phyloP scores from a whole-genome alignment of 495 filamentous ascomycete genomes.

The Lasiosphaeria miniovina region DNA sequence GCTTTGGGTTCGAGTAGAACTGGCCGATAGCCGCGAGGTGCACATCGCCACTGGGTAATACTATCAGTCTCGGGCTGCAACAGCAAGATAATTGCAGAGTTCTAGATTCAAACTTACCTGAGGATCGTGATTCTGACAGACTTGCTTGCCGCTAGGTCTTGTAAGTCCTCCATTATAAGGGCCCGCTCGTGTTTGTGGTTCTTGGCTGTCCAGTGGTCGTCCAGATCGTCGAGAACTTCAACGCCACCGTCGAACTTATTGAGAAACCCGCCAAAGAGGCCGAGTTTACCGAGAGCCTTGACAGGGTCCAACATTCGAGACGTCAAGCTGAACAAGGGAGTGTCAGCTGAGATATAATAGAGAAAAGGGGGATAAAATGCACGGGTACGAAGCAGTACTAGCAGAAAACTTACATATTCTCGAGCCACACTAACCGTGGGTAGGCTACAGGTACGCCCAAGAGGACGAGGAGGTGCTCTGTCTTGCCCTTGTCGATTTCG shows the following conservation, averaged over 20 bases:
- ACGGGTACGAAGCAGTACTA: background rate
- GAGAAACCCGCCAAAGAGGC: slow-evolving; percentile 73
- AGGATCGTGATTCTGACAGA: slow-evolving; percentile 91
- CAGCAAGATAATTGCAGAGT: slow-evolving; percentile 48
- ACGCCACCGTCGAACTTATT: slow-evolving; percentile 91
- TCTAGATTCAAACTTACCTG: slow-evolving; percentile 36
- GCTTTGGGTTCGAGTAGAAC: slow-evolving; percentile 86
- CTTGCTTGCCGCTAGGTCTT: slow-evolving; percentile 85
- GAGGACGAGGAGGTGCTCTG: slow-evolving; percentile 84
- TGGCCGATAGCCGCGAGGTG: slow-evolving; percentile 90
- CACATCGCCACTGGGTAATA: slow-evolving; percentile 77
- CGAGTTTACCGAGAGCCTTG: slow-evolving; percentile 81
- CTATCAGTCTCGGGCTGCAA: slow-evolving; percentile 7
- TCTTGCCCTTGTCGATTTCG: slow-evolving; percentile 79
- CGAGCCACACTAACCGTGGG: slow-evolving; percentile 76
- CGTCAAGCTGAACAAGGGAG: slow-evolving; percentile 58
- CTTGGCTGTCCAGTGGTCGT: slow-evolving; percentile 96
- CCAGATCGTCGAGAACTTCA: slow-evolving; percentile 87
- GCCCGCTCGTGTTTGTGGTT: slow-evolving; percentile 86
- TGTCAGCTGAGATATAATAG: slow-evolving; percentile 6
- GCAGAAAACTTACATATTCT: slow-evolving; percentile 55
- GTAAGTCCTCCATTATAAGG: slow-evolving; percentile 82
- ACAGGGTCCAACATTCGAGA: slow-evolving; percentile 79
- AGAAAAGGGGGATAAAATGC: no score
- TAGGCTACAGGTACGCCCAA: slow-evolving; percentile 89